Evolutionary conservation across 129 eudicot genomes (phyloP).

Genomic region (Smallanthus sonchifolius): DNA sequence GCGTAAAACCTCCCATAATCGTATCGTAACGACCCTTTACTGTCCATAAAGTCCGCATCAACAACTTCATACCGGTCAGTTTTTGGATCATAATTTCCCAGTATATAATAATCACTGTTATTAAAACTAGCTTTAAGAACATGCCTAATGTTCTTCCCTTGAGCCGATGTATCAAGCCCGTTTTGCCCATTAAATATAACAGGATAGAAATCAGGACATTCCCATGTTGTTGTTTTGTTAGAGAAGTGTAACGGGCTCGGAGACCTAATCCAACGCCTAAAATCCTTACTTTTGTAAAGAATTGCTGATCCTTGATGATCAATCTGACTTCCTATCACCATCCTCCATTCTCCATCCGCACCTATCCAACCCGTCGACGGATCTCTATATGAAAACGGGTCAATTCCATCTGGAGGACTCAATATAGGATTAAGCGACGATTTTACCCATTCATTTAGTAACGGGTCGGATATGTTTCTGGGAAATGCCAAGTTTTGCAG

Average conservation of each 20-base stretch:
- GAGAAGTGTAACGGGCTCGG: conserved; percentile 36
- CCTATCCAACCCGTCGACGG: conserved; percentile 72
- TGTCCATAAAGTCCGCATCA: conserved; percentile 22
- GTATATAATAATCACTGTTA: conserved; percentile 37
- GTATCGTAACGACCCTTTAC: conserved; percentile 26
- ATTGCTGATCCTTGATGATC: conserved; percentile 38
- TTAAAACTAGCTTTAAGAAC: conserved; percentile 49
- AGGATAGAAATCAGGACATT: conserved; percentile 68
- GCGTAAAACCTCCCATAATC: conserved; percentile 81
- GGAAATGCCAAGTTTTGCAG: conserved; percentile 73
- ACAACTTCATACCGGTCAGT: conserved; percentile 30
- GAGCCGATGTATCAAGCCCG: conserved; percentile 46
- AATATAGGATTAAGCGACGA: conserved; percentile 46
- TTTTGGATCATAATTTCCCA: conserved; percentile 46
- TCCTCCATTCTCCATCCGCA: conserved; percentile 45
- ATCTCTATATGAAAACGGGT: conserved; percentile 36
- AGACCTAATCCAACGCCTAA: conserved; percentile 34
- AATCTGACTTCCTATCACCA: conserved; percentile 40
- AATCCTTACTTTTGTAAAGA: conserved; percentile 43
- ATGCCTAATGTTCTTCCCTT: conserved; percentile 34
- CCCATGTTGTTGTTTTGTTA: conserved; percentile 52
- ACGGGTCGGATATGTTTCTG: conserved; percentile 47
- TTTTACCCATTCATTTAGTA: conserved; percentile 52
- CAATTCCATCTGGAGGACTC: conserved; percentile 25
- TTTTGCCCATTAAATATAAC: conserved; percentile 23